Percentiles rank a stretch among this genome's conserved stretches.
phyloP scores from a whole-genome alignment of 306 rosid species.

The Malus sylvestris region DNA sequence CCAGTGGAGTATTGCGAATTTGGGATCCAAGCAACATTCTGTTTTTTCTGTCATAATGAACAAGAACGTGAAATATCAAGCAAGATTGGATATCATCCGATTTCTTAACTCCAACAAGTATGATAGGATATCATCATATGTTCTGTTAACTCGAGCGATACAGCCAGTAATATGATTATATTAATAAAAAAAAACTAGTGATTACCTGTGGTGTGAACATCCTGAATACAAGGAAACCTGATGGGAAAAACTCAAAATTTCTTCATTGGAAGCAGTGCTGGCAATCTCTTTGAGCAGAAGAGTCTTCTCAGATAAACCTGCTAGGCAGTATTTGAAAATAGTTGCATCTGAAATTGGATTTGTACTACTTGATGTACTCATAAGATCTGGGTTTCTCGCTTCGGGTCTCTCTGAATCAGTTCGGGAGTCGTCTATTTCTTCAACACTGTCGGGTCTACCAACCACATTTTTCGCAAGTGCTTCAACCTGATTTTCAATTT shows the following conservation, averaged over 20 bases:
- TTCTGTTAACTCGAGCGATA: not conserved
- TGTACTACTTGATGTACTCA: constrained; percentile 36
- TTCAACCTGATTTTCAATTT: constrained; percentile 39
- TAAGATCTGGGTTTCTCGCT: constrained; percentile 43
- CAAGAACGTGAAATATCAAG: constrained; percentile 5
- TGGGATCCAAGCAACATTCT: not conserved
- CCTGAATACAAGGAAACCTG: constrained; percentile 77
- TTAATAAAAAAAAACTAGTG: not conserved
- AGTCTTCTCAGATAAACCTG: constrained; percentile 67
- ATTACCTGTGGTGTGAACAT: constrained; percentile 79
- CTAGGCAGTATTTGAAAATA: constrained; percentile 79
- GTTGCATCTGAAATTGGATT: constrained; percentile 63
- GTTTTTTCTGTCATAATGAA: not conserved
- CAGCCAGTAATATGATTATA: not conserved
- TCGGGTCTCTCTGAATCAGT: constrained; percentile 64
- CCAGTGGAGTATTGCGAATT: not conserved
- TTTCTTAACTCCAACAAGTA: too few species aligned
- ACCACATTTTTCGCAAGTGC: constrained; percentile 32
- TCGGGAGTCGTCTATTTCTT: constrained; percentile 47
- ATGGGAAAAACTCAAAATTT: constrained; percentile 55
- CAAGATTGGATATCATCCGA: not conserved
- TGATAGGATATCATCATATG: not conserved
- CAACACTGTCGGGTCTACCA: constrained; percentile 36
- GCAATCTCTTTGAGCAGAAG: constrained; percentile 88
- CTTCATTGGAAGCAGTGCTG: constrained; percentile 44